phyloP scores from a whole-genome alignment of 2,329 filamentous ascomycete genomes.

The Zymoseptoria crescenta region DNA sequence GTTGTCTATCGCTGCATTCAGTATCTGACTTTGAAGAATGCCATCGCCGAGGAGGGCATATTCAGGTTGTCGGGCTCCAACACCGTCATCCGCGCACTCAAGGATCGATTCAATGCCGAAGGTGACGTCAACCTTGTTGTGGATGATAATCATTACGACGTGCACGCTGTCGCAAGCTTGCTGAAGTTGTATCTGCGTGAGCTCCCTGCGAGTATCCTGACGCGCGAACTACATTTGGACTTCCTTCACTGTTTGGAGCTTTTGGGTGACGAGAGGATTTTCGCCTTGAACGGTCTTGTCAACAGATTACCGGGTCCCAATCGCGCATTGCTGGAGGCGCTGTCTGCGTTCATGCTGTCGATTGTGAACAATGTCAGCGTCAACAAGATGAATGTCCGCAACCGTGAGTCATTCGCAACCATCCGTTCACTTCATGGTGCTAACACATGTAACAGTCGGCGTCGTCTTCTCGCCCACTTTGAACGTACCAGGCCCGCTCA shows the following conservation, averaged over 20 bases:
- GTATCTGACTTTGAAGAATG: conserved; percentile 77
- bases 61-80: conserved; percentile 97
- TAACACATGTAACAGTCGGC: conserved; percentile 52
- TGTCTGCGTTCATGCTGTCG: conserved; percentile 81
- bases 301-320: conserved; percentile 74
- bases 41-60: conserved; percentile 81
- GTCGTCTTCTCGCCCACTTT: conserved; percentile 97
- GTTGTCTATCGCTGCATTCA: conserved; percentile 95
- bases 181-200: conserved; percentile 92
- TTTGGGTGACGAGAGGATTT: conserved; percentile 63
- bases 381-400: conserved; percentile 98
- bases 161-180: conserved; percentile 89
- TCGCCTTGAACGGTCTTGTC: conserved; percentile 67
- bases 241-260: conserved; percentile 69
- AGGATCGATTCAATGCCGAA: conserved; percentile 88
- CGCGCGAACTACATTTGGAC: conserved; percentile 79
- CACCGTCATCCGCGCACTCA: conserved; percentile 80
- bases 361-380: conserved; percentile 83
- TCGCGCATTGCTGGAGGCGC: conserved; percentile 68
- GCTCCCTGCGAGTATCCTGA: conserved; percentile 82
- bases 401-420: conserved; percentile 40
- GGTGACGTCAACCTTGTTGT: conserved; percentile 76
- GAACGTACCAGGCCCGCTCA: conserved; percentile 91
- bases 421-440: neutral
- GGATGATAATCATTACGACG: conserved; percentile 83